Evolutionary conservation across 164 flowering plant species (phyloP), one percentile per base, ranked within the genome.

Genomic region (Chimonanthus praecox): DNA sequence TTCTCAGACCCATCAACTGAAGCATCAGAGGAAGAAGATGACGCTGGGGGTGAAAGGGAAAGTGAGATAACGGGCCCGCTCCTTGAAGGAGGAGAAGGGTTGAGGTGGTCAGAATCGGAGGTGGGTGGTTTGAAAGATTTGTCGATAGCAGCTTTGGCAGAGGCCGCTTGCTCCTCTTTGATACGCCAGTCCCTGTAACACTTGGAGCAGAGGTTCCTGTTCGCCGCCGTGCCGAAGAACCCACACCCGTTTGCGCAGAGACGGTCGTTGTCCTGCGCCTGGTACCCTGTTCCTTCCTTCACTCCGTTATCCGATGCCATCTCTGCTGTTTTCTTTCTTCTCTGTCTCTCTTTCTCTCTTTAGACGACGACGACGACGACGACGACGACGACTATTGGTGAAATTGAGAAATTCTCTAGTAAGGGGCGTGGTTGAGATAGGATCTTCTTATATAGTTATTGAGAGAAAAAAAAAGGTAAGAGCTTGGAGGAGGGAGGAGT

Each of bases 161-260:
- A 75, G 64, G 87, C 77, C 47, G 82, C 79, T 49, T 87, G 89
- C 68, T 87, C 85, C 66, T 89, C 88, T 46, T 86, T 83, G 71
- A 86, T 78, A 50, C 83, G 74, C 67, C 61, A 45, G 72, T 90
- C 92, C 58, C 87, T 54, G 88, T 86, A 90, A 75, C 92, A 90
- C 70, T 90, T 88, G 78, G 94, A 86, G 78, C 94, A 88, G 70
- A 90, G 84, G 70, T 90, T 80, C 70, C 71, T 81, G 20, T 90
- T 88, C 7, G 91, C 87, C 0, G 92, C 82, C 72, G 87, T 85
- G 0, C 94, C 92, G 74, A 88, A 88, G 79, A 90, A 90, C 8
- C 94, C 91, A 75, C 92, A 90, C 82, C 88, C 88, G 82, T 90
- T 90, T 48, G 85, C 92, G 85, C 92, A 90, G 64, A 85, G 88